A percentile compares a stretch with the other conserved stretches of the same genome.
These are phyloP conservation scores for Tricholoma furcatifolium DNA, from an alignment of 768 basidiomycete species.

Conservation along the genomic window DNA sequence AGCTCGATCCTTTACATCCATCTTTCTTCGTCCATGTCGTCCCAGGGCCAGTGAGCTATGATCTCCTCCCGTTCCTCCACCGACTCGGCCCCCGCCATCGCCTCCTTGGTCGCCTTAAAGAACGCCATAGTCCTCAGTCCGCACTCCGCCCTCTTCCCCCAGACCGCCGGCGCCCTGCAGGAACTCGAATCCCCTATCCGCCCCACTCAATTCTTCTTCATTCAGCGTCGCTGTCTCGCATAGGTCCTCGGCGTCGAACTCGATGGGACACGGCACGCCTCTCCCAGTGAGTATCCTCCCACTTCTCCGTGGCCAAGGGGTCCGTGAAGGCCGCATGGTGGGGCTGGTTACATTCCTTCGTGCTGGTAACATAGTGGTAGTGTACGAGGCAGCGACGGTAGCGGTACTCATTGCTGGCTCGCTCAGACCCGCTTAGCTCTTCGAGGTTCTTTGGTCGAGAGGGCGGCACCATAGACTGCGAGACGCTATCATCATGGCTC, in stretches of 20 bases:
- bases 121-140: constrained; percentile 31
- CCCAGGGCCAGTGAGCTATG: constrained; percentile 41
- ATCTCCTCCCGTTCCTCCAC: constrained; percentile 38
- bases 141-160: constrained; percentile 43
- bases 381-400: no score
- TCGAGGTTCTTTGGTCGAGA: no score
- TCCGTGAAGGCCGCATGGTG: no score
- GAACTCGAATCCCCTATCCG: constrained; percentile 29
- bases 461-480: no score
- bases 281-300: no score
- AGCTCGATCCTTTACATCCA: no score
- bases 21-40: constrained; percentile 49
- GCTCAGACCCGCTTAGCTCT: no score
- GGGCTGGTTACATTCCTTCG: no score
- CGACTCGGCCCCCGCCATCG: constrained; percentile 24
- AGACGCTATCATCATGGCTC: no score
- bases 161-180: constrained; percentile 27
- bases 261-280: constrained; percentile 44
- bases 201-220: constrained; percentile 25
- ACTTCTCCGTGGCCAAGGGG: no score
- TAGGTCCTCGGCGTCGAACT: constrained; percentile 45
- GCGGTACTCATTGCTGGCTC: no score
- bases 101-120: constrained; percentile 33
- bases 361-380: no score
- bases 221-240: constrained; percentile 38